Conservation (phyloP, 2,329 filamentous ascomycete genomes). For the Hortaea werneckii region DNA sequence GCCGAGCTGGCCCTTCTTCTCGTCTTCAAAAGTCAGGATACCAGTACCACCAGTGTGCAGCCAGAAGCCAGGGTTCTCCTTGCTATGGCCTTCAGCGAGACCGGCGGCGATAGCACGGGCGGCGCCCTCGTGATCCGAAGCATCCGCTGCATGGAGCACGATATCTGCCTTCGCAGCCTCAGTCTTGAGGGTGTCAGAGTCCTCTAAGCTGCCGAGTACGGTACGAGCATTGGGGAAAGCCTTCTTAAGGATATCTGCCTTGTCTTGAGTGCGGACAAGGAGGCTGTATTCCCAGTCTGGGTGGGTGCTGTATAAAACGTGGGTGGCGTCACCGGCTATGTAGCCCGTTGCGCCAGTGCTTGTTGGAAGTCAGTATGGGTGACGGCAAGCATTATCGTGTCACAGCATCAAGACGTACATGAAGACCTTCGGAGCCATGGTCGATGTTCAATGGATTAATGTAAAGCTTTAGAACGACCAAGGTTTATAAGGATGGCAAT, state of each 20-base stretch:
- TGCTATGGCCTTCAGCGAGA: conserved; percentile 37
- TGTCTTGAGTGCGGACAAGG: conserved; percentile 41
- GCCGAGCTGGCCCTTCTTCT: conserved; percentile 38
- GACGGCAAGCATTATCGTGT: not conserved
- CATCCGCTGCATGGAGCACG: conserved; percentile 38
- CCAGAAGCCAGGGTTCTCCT: conserved; percentile 24
- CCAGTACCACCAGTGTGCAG: conserved; percentile 50
- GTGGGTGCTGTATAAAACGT: conserved; percentile 35
- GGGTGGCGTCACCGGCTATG: conserved; percentile 37
- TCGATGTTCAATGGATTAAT: not conserved
- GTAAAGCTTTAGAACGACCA: too few relatives aligned
- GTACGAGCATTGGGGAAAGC: conserved; percentile 32
- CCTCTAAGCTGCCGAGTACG: conserved; percentile 43
- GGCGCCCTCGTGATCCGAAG: conserved; percentile 37
- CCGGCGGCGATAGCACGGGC: conserved; percentile 43
- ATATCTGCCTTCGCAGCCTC: conserved; percentile 43
- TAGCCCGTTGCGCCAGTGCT: conserved; percentile 30
- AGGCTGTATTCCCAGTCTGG: conserved; percentile 41
- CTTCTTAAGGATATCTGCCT: conserved; percentile 32
- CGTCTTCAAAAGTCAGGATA: conserved; percentile 44
- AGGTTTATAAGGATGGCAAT: too few relatives aligned
- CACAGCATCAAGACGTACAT: conserved; percentile 10
- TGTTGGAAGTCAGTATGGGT: not conserved
- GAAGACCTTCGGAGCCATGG: conserved; percentile 21
- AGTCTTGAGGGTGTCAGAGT: conserved; percentile 33